A percentile compares a stretch with the other conserved stretches of the same genome.
phyloP scores from a whole-genome alignment of 1,284 basidiomycete species.

The Irpex sp. region DNA sequence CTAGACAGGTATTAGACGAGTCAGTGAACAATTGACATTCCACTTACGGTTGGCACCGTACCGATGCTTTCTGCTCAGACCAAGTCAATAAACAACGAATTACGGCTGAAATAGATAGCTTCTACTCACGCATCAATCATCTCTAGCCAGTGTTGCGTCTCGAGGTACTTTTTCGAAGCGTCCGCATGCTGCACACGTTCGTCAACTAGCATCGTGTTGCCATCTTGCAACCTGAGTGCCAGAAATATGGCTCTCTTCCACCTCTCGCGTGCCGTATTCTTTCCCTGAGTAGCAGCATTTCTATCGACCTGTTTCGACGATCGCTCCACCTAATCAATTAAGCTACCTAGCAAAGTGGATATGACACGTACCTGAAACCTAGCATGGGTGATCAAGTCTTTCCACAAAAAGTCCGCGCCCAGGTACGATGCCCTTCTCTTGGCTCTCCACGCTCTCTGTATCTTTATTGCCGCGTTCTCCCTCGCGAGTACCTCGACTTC shows the following conservation, averaged over 20 bases:
- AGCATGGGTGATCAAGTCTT: slow-evolving; percentile 38
- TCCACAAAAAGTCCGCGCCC: slow-evolving; percentile 38
- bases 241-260: slow-evolving; percentile 47
- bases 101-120: slow-evolving; percentile 8
- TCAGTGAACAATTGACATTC: background rate
- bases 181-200: slow-evolving; percentile 26
- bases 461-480: slow-evolving; percentile 24
- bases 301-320: slow-evolving; percentile 32
- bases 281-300: slow-evolving; percentile 37
- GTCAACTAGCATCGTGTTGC: slow-evolving; percentile 34
- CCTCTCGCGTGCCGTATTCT: slow-evolving; percentile 39
- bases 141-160: slow-evolving; percentile 65
- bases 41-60: slow-evolving; percentile 61
- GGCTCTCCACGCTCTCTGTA: slow-evolving; percentile 31
- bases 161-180: slow-evolving; percentile 43
- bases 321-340: background rate
- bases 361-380: slow-evolving; percentile 33
- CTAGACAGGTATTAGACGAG: background rate
- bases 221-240: slow-evolving; percentile 40
- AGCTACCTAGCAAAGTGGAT: background rate
- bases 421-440: slow-evolving; percentile 25
- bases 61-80: slow-evolving; percentile 50
- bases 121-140: slow-evolving; percentile 51
- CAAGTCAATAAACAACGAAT: background rate
- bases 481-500: slow-evolving; percentile 15